A percentile compares a stretch with the other conserved stretches of the same genome.
Conservation (phyloP, 192 early-diverging fungal species). For the Backusella macrospora region DNA sequence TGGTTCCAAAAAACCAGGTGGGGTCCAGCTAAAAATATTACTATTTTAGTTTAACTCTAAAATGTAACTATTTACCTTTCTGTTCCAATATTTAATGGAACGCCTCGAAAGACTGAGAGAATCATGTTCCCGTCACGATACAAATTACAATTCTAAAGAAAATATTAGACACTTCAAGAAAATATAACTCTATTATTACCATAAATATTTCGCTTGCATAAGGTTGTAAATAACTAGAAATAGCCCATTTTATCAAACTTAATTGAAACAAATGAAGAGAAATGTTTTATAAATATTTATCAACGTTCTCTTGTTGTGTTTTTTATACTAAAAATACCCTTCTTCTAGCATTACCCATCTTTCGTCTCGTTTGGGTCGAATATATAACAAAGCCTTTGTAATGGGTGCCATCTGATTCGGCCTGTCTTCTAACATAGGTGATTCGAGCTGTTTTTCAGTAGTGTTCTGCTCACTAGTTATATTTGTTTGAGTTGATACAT, state of each 20-base stretch:
- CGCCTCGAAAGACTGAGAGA: constrained; percentile 6
- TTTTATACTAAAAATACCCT: constrained; percentile 10
- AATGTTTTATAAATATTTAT: background rate
- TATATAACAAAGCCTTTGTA: background rate
- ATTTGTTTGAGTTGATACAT: background rate
- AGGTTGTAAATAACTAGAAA: background rate
- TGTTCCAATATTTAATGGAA: background rate
- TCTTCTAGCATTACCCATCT: constrained; percentile 17
- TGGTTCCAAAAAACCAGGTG: constrained; percentile 11
- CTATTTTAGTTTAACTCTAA: background rate
- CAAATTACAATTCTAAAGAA: background rate
- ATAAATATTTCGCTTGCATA: background rate
- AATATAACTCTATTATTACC: background rate
- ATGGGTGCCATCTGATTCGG: constrained; percentile 4
- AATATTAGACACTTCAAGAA: background rate
- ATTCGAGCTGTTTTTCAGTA: background rate
- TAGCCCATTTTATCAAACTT: background rate
- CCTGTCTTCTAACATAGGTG: background rate
- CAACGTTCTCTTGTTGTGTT: background rate
- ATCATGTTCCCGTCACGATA: constrained; percentile 8
- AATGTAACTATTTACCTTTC: background rate
- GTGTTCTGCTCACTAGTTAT: background rate
- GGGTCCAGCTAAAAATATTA: constrained; percentile 5
- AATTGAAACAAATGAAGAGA: background rate
- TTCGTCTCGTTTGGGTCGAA: constrained; percentile 9